phyloP scores from a whole-genome alignment of 2,329 filamentous ascomycete genomes.

The Pleochaeta shiraiana region DNA sequence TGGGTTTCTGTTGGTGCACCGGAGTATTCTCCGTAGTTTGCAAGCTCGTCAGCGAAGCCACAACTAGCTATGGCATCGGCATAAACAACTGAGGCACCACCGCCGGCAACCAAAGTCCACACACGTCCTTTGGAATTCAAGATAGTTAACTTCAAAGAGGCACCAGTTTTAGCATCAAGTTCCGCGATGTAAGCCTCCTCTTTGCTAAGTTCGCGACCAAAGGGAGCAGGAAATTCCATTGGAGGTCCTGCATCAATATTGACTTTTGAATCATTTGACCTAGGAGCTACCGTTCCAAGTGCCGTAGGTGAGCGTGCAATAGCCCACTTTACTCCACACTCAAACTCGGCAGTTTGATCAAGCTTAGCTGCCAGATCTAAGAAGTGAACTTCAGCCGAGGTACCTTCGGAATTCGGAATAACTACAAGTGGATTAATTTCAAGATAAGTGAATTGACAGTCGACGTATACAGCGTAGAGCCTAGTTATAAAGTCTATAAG shows the following conservation, averaged over 20 bases:
- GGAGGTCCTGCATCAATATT: slow-evolving; percentile 91
- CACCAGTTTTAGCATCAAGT: slow-evolving; percentile 97
- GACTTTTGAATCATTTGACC: slow-evolving; percentile 48
- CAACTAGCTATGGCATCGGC: slow-evolving; percentile 95
- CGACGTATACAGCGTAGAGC: slow-evolving; percentile 95
- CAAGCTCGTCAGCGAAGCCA: slow-evolving; percentile 86
- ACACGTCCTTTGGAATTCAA: slow-evolving; percentile 81
- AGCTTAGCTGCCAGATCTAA: slow-evolving; percentile 96
- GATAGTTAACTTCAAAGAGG: slow-evolving; percentile 94
- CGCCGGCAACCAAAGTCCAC: slow-evolving; percentile 97
- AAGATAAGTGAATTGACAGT: slow-evolving; percentile 99
- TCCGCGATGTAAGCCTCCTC: slow-evolving; percentile 99
- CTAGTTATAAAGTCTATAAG: slow-evolving; percentile 98
- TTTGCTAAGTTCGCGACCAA: slow-evolving; percentile 95
- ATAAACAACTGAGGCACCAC: slow-evolving; percentile 98
- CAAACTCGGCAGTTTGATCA: slow-evolving; percentile 97
- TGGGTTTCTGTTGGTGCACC: slow-evolving; percentile 97
- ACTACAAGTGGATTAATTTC: slow-evolving; percentile 99
- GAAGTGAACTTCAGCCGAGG: slow-evolving; percentile 91
- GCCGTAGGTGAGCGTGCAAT: slow-evolving; percentile 79
- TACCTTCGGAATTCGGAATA: slow-evolving; percentile 81
- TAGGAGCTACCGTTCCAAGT: slow-evolving; percentile 55
- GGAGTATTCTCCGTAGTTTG: slow-evolving; percentile 99
- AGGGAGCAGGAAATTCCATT: slow-evolving; percentile 97
- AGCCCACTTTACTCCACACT: slow-evolving; percentile 98